A percentile compares a stretch with the other conserved stretches of the same genome.
These are phyloP conservation scores for Corrigiola litoralis DNA, from an alignment of 179 eudicot genomes.

Conservation along the genomic window DNA sequence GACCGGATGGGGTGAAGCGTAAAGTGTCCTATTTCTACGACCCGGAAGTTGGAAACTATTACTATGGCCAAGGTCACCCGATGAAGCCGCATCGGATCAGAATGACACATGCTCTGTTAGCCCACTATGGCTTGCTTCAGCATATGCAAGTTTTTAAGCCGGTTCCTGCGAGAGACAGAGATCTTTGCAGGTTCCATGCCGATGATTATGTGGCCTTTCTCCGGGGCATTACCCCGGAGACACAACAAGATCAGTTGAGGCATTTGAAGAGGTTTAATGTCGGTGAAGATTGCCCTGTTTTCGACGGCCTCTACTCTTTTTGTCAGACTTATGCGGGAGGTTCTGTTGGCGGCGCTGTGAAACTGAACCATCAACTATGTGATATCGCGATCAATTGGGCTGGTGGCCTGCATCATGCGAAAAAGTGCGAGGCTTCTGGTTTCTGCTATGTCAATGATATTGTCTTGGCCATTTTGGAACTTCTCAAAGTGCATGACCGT, in stretches of 20 bases:
- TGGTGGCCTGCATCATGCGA: constrained; percentile 74
- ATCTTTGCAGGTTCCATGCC: constrained; percentile 67
- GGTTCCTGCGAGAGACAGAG: constrained; percentile 64
- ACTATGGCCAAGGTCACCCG: constrained; percentile 78
- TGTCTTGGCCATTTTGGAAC: constrained; percentile 61
- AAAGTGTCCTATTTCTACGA: constrained; percentile 70
- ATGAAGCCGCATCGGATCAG: constrained; percentile 78
- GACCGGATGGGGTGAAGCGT: constrained; percentile 60
- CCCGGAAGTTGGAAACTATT: constrained; percentile 73
- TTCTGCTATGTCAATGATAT: constrained; percentile 73
- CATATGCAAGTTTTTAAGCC: constrained; percentile 74
- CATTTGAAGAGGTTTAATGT: constrained; percentile 66
- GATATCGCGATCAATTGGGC: constrained; percentile 76
- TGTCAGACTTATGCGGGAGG: constrained; percentile 81
- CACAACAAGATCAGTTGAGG: constrained; percentile 64
- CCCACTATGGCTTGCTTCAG: constrained; percentile 66
- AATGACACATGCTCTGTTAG: constrained; percentile 66
- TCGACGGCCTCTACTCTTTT: constrained; percentile 66
- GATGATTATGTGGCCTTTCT: constrained; percentile 65
- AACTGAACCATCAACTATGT: constrained; percentile 59
- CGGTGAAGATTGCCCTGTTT: constrained; percentile 73
- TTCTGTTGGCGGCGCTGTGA: constrained; percentile 70
- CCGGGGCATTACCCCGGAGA: constrained; percentile 59
- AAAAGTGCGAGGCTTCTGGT: constrained; percentile 76
- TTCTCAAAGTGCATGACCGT: constrained; percentile 64